These are phyloP conservation scores for Amoebophrya sp. DNA, from an alignment of 169 alveolate genomes.

Conservation along the genomic window DNA sequence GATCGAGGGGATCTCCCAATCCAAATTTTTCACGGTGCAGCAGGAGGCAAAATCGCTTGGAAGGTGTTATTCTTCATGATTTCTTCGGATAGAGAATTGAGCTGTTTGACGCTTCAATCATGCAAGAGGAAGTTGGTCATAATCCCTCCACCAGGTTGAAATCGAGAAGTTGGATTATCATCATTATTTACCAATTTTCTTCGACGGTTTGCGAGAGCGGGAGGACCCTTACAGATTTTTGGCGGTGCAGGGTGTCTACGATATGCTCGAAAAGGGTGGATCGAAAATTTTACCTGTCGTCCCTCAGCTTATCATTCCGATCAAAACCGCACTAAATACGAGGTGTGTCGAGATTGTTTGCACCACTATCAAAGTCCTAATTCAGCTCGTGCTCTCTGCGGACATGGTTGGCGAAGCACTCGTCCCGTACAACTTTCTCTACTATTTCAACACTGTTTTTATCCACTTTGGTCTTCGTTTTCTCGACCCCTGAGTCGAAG, in stretches of 20 bases:
- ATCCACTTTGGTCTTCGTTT: too few species aligned
- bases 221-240: constrained; percentile 76
- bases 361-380: not conserved
- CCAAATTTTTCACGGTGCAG: not conserved
- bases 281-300: constrained; percentile 76
- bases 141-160: too few species aligned
- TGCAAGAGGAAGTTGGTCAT: too few species aligned
- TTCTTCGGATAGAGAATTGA: too few species aligned
- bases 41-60: not conserved
- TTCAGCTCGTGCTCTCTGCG: not conserved
- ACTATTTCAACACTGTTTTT: too few species aligned
- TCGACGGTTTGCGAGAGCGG: constrained; percentile 81
- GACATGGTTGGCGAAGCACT: constrained; percentile 75
- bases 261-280: constrained; percentile 37
- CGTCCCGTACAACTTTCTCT: constrained; percentile 64
- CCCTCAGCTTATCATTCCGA: constrained; percentile 80
- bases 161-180: constrained; percentile 76
- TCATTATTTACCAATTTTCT: constrained; percentile 78
- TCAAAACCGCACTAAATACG: constrained; percentile 76
- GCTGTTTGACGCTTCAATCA: too few species aligned
- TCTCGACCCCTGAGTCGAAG: too few species aligned
- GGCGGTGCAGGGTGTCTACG: constrained; percentile 66
- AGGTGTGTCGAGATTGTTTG: constrained; percentile 68
- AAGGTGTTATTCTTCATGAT: not conserved
- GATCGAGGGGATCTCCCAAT: not conserved